Evolutionary conservation across 1,284 basidiomycete species (phyloP).

Genomic region (Pholiota adiposa): DNA sequence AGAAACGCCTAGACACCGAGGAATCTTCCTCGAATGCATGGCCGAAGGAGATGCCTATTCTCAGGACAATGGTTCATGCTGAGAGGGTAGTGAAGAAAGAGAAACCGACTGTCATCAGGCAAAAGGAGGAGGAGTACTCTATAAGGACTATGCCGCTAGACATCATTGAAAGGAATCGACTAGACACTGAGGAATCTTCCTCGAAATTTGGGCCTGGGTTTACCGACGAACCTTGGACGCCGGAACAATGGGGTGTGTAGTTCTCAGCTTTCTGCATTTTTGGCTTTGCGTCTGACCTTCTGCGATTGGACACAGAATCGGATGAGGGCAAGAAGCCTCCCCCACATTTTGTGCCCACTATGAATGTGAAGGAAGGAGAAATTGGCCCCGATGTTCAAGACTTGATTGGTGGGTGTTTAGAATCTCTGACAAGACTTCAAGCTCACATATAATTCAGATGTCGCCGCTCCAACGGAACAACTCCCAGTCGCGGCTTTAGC

Average conservation of each 20-base stretch:
- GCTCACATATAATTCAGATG: too few species aligned
- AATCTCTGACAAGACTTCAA: too few species aligned
- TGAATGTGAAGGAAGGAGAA: not conserved
- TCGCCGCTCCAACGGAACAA: conserved; percentile 49
- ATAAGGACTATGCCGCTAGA: not conserved
- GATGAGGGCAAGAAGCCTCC: not conserved
- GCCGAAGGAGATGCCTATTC: not conserved
- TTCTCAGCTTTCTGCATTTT: not conserved
- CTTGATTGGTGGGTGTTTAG: conserved; percentile 30
- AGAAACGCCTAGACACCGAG: not conserved
- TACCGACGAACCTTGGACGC: not conserved
- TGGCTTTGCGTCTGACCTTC: not conserved
- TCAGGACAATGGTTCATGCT: not conserved
- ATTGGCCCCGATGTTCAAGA: conserved; percentile 33
- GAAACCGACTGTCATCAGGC: not conserved
- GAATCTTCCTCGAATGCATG: not conserved
- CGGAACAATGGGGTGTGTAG: not conserved
- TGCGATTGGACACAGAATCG: not conserved
- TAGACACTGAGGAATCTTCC: not conserved
- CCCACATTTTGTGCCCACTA: conserved; percentile 4
- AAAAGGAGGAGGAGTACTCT: not conserved
- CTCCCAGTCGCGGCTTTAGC: conserved; percentile 71
- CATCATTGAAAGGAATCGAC: not conserved
- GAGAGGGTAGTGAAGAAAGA: not conserved
- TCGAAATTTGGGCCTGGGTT: not conserved